These are phyloP conservation scores for Erigeron canadensis DNA, from an alignment of 129 eudicot species.

Conservation along the genomic window DNA sequence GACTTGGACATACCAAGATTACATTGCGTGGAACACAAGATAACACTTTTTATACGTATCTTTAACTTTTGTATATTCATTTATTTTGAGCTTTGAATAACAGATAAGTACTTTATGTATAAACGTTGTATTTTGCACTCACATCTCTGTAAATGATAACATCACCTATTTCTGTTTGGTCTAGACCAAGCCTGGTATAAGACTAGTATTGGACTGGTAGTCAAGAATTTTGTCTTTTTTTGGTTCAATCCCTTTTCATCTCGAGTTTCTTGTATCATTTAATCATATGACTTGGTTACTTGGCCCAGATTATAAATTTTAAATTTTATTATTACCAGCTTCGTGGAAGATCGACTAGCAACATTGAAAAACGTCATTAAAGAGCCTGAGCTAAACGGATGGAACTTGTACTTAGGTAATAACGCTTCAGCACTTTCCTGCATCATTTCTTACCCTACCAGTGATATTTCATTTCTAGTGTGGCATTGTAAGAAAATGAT, in stretches of 20 bases:
- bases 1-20: too few species aligned
- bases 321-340: slow-evolving; percentile 42
- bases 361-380: slow-evolving; percentile 94
- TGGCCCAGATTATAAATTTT: background rate
- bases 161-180: too few species aligned
- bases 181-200: too few species aligned
- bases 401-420: slow-evolving; percentile 97
- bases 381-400: slow-evolving; percentile 74
- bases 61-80: too few species aligned
- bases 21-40: background rate
- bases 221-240: too few species aligned
- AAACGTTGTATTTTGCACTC: too few species aligned
- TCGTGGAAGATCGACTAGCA: slow-evolving; percentile 94
- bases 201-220: too few species aligned
- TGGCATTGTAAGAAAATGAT: background rate
- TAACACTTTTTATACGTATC: background rate
- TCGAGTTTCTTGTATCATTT: too few species aligned
- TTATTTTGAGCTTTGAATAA: background rate
- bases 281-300: too few species aligned
- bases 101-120: too few species aligned
- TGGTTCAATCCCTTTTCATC: too few species aligned
- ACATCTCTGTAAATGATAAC: too few species aligned
- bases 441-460: background rate
- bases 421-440: background rate
- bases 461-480: background rate